Base-by-base conservation (phyloP, 148 eudicot genomes). In the Silene uniflora region DNA sequence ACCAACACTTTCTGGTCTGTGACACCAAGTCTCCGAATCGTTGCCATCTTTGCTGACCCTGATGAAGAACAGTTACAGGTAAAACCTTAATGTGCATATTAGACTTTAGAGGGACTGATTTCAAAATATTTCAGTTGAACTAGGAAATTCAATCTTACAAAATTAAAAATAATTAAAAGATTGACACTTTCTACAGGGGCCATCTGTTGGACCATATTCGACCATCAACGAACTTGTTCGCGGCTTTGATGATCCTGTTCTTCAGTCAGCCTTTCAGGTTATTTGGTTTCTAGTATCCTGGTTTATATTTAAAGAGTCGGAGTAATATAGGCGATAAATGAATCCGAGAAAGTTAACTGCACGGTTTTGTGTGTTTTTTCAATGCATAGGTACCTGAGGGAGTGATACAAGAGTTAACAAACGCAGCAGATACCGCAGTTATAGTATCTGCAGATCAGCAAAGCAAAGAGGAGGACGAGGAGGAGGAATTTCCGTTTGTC, bases 241-340 rank as follows among this genome's bases (percentile, higher is more conserved):
- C 21, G 97, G 98, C 54, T 91, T 94, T 47, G 95, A 89, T 65
- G 82, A 78, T 64, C 76, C 73, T 75, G 81, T 89, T 59, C 91
- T 94, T 70, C 95, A 86, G 42, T 84, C 91, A 46, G 87, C 91
- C 14, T 91, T 94, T 67, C 81, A 84, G 90, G 98, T 93, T 42
- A 55, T 0, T 29, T 29, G 32, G 32, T n/a, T n/a, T n/a, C n/a
- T n/a, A n/a, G n/a, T n/a, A n/a, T n/a, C n/a, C n/a, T n/a, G 90
- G 98, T 93, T 29, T 3, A 29, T 29, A 29, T 29, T 29, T 29
- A 29, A 29, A 3, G 3, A 29, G 32, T 29, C 32, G 3, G 32
- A 32, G 35, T 32, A 32, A 32, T 32, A 32, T 32, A 32, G 35
- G 44, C 44, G 44, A 39, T 9, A 39, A 39, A 39, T 39, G 44